A percentile compares a stretch with the other conserved stretches of the same genome.
Conservation (phyloP, 2,329 filamentous ascomycete species). For the Bipolaris oryzae region DNA sequence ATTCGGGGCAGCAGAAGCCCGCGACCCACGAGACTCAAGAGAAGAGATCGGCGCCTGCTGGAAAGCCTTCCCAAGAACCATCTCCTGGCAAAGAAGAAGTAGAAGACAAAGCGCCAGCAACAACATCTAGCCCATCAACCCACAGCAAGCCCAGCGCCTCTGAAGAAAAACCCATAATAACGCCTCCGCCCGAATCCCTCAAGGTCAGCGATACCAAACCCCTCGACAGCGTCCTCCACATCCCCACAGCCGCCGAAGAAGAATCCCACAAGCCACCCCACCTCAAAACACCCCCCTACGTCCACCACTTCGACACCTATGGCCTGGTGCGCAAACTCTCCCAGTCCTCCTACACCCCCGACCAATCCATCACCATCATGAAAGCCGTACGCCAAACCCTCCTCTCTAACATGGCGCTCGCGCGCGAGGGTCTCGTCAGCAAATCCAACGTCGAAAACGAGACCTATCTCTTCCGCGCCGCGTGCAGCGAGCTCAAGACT, state of each 20-base stretch:
- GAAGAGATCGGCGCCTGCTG: conserved; percentile 3
- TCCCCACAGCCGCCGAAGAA: conserved; percentile 48
- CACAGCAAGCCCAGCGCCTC: conserved; percentile 18
- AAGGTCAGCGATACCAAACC: conserved; percentile 41
- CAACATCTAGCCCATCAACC: conserved; percentile 22
- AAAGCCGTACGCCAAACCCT: conserved; percentile 84
- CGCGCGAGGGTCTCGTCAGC: conserved; percentile 78
- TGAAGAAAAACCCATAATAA: conserved; percentile 19
- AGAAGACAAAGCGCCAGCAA: conserved; percentile 29
- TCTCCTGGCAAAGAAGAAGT: conserved; percentile 33
- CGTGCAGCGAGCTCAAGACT: conserved; percentile 87
- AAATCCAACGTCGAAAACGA: conserved; percentile 96
- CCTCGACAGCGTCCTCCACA: conserved; percentile 50
- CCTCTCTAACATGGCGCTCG: conserved; percentile 78
- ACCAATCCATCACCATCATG: conserved; percentile 85
- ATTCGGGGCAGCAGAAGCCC: conserved; percentile 40
- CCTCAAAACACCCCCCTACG: conserved; percentile 75
- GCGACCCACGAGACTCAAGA: conserved; percentile 10
- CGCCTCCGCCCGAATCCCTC: conserved; percentile 28
- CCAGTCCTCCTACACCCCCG: conserved; percentile 70
- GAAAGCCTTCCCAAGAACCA: conserved; percentile 15
- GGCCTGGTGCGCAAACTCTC: conserved; percentile 81
- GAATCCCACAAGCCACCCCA: conserved; percentile 65
- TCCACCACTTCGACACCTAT: conserved; percentile 97
- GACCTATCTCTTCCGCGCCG: conserved; percentile 90